Base-by-base conservation (phyloP, 176 grass and related monocot genomes). In the Eleusine coracana region DNA sequence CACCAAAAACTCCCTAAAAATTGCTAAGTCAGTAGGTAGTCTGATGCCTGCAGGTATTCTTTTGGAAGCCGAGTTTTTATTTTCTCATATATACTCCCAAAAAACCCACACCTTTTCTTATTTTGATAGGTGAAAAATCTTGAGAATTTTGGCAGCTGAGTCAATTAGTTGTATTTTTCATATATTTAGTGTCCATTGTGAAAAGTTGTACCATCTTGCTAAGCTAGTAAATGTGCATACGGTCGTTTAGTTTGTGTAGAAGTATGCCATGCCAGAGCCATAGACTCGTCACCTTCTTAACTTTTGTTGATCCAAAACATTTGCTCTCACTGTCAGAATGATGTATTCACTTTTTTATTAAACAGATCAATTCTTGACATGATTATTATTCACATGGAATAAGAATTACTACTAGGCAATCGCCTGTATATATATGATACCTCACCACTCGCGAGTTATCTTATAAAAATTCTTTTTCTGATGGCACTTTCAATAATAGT, bases 321-420 rank as follows among this genome's bases (percentile, higher is more conserved):
- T 7, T n/a, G 61, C 44, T 70, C 84, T 42, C 36, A 48, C 68
- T 56, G 38, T 31, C 40, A 63, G 13, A 71, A 50, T 13, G 29
- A 65, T 27, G 38, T 83, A 66, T 66, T 83, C 70, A 74, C 48
- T 25, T 63, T 44, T 65, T 49, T 44, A 63, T 77, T 5, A 7
- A 31, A 69, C 25, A 52, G 52, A 84, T 41, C 52, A 51, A 80
- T 88, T 75, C 81, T 74, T 31, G 31, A 52, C 29, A 74, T 52
- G 36, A 39, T 36, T 16, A 51, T 8, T 48, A 60, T 84, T 79
- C 40, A 62, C 55, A 21, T 70, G 70, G 41, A 79, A 41, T 29
- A 70, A 6, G 51, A 89, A 75, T 80, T 67, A 1, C 67, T 11
- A 52, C 11, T 7, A 28, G 23, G 8, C 2, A 21, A 79, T 37